Evolutionary conservation across 345 rosid species (phyloP).

Genomic region (Sisymbrium irio): DNA sequence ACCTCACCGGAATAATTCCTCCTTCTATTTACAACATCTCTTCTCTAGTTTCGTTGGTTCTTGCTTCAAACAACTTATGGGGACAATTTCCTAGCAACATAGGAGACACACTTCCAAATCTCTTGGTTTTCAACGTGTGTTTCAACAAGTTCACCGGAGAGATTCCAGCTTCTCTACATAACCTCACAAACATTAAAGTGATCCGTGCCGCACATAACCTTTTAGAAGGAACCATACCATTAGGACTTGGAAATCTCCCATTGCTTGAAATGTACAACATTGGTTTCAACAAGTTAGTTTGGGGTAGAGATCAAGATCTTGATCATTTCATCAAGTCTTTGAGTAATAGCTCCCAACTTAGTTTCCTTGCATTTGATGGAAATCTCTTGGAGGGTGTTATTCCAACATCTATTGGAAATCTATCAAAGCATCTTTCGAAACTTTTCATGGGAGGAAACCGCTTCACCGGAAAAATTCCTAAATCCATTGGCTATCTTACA

Average conservation of each 20-base stretch:
- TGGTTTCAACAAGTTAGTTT: slow-evolving; percentile 35
- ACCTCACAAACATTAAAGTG: slow-evolving; percentile 39
- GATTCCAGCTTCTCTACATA: slow-evolving; percentile 46
- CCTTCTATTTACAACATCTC: slow-evolving; percentile 46
- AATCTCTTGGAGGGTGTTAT: slow-evolving; percentile 42
- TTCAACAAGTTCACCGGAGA: slow-evolving; percentile 43
- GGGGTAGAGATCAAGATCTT: slow-evolving; percentile 31
- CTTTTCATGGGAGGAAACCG: slow-evolving; percentile 46
- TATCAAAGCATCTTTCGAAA: slow-evolving; percentile 32
- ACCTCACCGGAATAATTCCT: slow-evolving; percentile 38
- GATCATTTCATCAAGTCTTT: slow-evolving; percentile 38
- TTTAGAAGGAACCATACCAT: slow-evolving; percentile 41
- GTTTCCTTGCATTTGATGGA: slow-evolving; percentile 41
- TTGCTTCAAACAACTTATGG: slow-evolving; percentile 45
- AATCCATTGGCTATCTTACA: slow-evolving; percentile 37
- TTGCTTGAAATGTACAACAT: slow-evolving; percentile 41
- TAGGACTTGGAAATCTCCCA: slow-evolving; percentile 40
- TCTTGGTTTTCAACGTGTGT: slow-evolving; percentile 39
- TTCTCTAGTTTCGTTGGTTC: slow-evolving; percentile 38
- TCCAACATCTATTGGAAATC: slow-evolving; percentile 46
- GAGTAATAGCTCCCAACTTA: slow-evolving; percentile 38
- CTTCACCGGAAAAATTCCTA: slow-evolving; percentile 36
- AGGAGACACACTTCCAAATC: slow-evolving; percentile 46
- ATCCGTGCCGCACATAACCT: slow-evolving; percentile 40
- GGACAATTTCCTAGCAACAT: slow-evolving; percentile 40